Evolutionary conservation across 257 asterid species (phyloP).

Genomic region (Ajuga chamaepitys): DNA sequence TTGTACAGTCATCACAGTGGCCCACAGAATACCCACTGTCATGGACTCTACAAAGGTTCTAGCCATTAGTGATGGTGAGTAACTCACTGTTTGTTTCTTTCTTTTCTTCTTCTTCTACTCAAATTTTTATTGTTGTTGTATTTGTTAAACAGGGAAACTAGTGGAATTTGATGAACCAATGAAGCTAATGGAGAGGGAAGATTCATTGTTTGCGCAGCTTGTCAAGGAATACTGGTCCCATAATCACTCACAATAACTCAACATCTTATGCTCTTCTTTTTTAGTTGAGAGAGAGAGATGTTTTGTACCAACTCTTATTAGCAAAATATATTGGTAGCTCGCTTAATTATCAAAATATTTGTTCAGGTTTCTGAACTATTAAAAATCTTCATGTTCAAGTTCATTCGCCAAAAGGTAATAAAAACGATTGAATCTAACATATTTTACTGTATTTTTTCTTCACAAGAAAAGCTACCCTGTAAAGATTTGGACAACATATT

Average conservation of each 20-base stretch:
- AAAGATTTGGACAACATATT: no score
- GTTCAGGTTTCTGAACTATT: no score
- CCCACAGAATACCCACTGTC: conserved; percentile 92
- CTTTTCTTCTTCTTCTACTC: not conserved
- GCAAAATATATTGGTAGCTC: no score
- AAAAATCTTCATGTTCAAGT: no score
- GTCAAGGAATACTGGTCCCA: conserved; percentile 92
- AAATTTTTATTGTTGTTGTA: not conserved
- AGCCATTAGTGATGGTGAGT: conserved; percentile 80
- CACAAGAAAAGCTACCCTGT: no score
- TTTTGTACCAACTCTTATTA: no score
- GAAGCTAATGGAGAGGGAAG: conserved; percentile 65
- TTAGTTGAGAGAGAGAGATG: not conserved
- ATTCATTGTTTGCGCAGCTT: conserved; percentile 70
- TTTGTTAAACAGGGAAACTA: conserved; percentile 45
- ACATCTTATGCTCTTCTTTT: not conserved
- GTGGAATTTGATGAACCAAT: conserved; percentile 80
- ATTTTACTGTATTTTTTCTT: no score
- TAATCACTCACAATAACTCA: conserved; percentile 23
- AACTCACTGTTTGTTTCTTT: no score
- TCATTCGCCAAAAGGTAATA: no score
- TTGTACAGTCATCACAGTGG: conserved; percentile 89
- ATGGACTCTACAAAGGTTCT: conserved; percentile 96
- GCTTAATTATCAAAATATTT: no score
- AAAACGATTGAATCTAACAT: no score